Percentiles rank a stretch among this genome's conserved stretches.
phyloP scores from a whole-genome alignment of 73 alveolate genomes.

The Uronychia binucleata region DNA sequence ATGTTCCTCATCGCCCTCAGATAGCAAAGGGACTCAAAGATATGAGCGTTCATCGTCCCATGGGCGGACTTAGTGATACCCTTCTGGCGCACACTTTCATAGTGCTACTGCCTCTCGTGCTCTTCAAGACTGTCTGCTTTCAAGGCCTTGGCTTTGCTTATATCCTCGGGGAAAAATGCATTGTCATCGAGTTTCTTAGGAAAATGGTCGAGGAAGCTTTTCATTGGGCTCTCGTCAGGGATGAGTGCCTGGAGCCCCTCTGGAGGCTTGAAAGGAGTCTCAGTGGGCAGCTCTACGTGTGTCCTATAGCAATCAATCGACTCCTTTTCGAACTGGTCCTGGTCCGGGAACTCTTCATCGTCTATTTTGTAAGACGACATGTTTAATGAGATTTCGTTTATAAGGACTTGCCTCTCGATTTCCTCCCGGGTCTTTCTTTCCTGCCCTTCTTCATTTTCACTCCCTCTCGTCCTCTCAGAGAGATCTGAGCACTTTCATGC shows the following conservation, averaged over 20 bases:
- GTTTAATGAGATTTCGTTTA: background rate
- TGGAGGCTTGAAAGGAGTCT: background rate
- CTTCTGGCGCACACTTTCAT: background rate
- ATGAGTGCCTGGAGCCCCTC: background rate
- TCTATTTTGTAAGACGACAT: background rate
- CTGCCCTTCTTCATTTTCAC: too few species aligned
- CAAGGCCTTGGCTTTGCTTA: background rate
- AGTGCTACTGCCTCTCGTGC: background rate
- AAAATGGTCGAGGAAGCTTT: background rate
- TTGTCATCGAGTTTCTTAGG: background rate
- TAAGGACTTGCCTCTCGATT: background rate
- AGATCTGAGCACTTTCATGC: background rate
- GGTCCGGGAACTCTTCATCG: background rate
- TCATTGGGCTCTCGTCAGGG: background rate
- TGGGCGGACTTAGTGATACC: background rate
- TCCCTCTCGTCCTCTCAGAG: background rate
- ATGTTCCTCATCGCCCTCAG: background rate
- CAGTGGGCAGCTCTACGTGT: background rate
- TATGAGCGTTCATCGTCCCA: background rate
- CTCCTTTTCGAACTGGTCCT: background rate
- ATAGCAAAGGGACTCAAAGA: background rate
- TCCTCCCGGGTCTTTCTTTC: too few species aligned
- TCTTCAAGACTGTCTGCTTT: background rate
- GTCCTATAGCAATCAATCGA: background rate
- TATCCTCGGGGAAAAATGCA: background rate